Base-by-base conservation (phyloP, 2,329 filamentous ascomycete species). In the Fusarium sp. region DNA sequence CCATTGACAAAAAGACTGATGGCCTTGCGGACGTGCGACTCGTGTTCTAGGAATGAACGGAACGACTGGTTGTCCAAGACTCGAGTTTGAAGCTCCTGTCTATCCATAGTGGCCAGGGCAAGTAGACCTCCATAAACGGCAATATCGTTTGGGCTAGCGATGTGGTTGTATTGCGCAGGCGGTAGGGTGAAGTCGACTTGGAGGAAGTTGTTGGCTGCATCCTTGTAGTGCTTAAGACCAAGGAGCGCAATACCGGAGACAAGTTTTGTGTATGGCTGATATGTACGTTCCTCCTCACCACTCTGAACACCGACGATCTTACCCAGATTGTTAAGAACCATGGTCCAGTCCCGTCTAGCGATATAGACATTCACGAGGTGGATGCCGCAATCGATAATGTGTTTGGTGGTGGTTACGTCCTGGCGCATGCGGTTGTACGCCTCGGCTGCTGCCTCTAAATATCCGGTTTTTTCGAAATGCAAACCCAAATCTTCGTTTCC, bases 11-110 rank as follows among this genome's bases (percentile, higher is more conserved):
- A 99, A 80, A 94, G 92, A 12, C 90, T 90, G 76, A 99, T 93
- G 18, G 96, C 96, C 66, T 95, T 95, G 72, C 96, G 93, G 71
- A 99, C 93, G 78, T 98, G 96, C 7, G 96, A 95, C 82, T 98
- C 96, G 2, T 97, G 88, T 81, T 98, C 96, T 19, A 99, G 88
- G 80, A 96, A 97, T 50, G 89, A 90, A 59, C 96, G 92, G 85
- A 99, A 99, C 16, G 88, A 86, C 38, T 86, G 85, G 79, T 94
- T 97, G 42, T 96, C 94, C 1, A 99, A 88, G 5, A 98, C 94
- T 11, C 87, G 86, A 10, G 83, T 85, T 80, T 96, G 93, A 28
- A 99, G 86, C 69, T 94, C 91, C 12, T 87, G 85, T 53, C 96
- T 90, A 67, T 93, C 89, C 93, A 98, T 97, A 4, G 94, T 95